Evolutionary conservation across 768 basidiomycete species (phyloP), one percentile per base, ranked within the genome.

Genomic region (Boletus speciosus): DNA sequence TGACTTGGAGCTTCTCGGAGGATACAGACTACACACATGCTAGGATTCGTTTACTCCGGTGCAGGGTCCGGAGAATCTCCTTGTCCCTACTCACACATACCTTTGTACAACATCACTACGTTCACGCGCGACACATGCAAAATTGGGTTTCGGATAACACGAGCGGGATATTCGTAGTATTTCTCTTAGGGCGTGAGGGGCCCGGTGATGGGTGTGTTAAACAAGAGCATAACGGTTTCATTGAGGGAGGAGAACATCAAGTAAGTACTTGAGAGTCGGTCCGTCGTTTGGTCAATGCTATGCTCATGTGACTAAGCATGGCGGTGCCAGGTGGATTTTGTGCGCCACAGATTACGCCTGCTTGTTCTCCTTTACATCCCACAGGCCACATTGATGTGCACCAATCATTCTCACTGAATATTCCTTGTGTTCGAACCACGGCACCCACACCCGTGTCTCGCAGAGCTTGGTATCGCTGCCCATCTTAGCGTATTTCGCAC

Each of bases 181-280:
- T 16, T 27, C 2, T 35, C 42, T 42, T 54, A 27, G 1, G 5
- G 11, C 4, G 39, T 12, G 57, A 44, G 23, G 61, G 55, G 19
- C 19, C 19, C 19, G 31, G 44, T 51, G 35, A 68, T 61, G 3
- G 67, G 67, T 7, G 66, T 68, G 27, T 56, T 64, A 21, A 66
- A 50, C 41, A 70, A 48, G 12, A 66, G 32, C 10, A 19, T 23
- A 8, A 64, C 5, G 3, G 54, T 62, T 14, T 59, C 56, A 1
- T 54, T 40, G n/a, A 70, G 12, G 1, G 59, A 64, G 36, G 61
- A 51, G 6, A 62, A 25, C 49, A 58, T 57, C 19, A 19, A 19
- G 19, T 19, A 19, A 19, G 19, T 19, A 19, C 19, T 19, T 19
- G 19, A 19, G 19, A 19, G 19, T 19, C 19, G 19, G 19, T 19